Base-by-base conservation (phyloP, 1,284 basidiomycete species). In the Ustilago hordei region DNA sequence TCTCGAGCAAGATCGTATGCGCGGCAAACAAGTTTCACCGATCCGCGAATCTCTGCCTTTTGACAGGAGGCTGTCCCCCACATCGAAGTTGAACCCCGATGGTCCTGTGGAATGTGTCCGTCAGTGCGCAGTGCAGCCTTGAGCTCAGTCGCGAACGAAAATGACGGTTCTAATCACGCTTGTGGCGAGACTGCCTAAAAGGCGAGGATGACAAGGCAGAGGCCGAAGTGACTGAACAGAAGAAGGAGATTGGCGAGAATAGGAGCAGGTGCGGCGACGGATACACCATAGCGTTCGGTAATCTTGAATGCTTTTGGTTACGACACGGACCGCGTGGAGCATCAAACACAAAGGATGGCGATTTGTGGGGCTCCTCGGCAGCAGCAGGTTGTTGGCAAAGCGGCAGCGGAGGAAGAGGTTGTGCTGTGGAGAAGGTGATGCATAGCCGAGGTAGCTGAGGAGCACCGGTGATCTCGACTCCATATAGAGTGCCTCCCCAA, bases 391-490 rank as follows among this genome's bases (percentile, higher is more conserved):
- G 5, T 32, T 19, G 28, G 28, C 28, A 50, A 32, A 50, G 31
- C 23, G 13, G 48, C 48, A 32, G n/a, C 9, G 45, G 45, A 48
- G 4, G 45, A 48, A 9, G 45, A 19, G 19, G 48, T 31, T 23
- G 1, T 28, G 45, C 28, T 50, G 28, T 50, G 48, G 23, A 32
- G 48, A 32, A 32, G 8, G 11, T 12, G 31, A 50, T 31, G 48
- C 48, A 50, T 50, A 50, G 31, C 48, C 48, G 48, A 50, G 48
- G 48, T 48, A 48, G 45, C 45, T 48, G 45, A 23, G 45, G 45
- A 12, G 48, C 48, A 50, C 28, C 48, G 48, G 48, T 12, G 32
- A 50, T 31, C 48, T 50, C 17, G n/a, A 41, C n/a, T 8, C 45
- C 45, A 48, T 28, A 28, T 23, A 8, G 17, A 41, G 13, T 41